These are phyloP conservation scores for Zangia roseola DNA, from an alignment of 768 basidiomycete genomes.

Conservation along the genomic window DNA sequence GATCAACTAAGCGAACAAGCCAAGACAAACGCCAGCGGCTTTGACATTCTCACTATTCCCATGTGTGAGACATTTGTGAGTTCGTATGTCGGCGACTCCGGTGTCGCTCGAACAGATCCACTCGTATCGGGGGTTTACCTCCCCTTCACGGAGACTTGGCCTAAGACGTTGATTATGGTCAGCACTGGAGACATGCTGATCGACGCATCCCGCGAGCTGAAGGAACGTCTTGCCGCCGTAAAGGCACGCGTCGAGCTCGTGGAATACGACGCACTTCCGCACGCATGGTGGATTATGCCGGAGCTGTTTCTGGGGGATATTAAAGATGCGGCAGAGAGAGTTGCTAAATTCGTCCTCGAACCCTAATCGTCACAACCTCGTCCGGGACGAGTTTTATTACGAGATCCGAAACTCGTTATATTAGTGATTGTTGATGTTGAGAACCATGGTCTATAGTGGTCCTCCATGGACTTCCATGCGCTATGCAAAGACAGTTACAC, in stretches of 20 bases:
- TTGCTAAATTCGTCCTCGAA: constrained; percentile 8
- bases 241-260: constrained; percentile 20
- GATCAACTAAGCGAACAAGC: background rate
- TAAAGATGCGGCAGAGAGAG: constrained; percentile 10
- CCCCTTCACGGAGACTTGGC: constrained; percentile 21
- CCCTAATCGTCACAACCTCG: too few relatives aligned
- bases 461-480: too few relatives aligned
- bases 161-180: constrained; percentile 21
- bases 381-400: too few relatives aligned
- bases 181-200: constrained; percentile 17
- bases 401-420: too few relatives aligned
- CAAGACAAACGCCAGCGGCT: background rate
- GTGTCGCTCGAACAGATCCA: constrained; percentile 10
- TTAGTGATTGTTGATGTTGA: too few relatives aligned
- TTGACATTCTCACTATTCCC: background rate
- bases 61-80: fast-evolving
- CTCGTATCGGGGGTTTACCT: constrained; percentile 16
- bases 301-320: constrained; percentile 13
- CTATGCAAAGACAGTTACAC: too few relatives aligned
- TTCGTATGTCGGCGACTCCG: constrained; percentile 15
- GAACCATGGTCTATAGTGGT: too few relatives aligned
- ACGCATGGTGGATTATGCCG: constrained; percentile 23
- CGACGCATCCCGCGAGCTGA: constrained; percentile 10
- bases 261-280: constrained; percentile 23
- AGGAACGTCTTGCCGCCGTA: background rate